Evolutionary conservation across 1,139 yeast species (phyloP), one percentile per base, ranked within the genome.

Genomic region (Protomyces gravidus): DNA sequence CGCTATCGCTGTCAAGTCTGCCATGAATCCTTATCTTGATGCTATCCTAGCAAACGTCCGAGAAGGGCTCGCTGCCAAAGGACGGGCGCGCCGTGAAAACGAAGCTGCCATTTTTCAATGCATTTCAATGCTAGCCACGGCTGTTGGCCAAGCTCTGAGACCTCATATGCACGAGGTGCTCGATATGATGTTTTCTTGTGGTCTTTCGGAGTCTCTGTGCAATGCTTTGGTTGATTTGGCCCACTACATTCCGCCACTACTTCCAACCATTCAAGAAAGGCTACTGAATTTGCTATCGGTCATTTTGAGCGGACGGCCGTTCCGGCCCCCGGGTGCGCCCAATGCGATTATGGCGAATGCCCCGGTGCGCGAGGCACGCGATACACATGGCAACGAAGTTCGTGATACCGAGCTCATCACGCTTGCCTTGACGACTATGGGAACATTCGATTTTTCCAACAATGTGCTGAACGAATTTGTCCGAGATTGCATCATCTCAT

Each of bases 101-200:
- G 96, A 89, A 66, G 86, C 89, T 0, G 90, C 96, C 0, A 83
- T 92, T 23, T 92, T 90, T 67, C 89, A 86, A 66, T 92, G 97
- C 70, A 80, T 92, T 55, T 89, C 95, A 0, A 86, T 88, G 73
- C 75, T 92, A 52, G 90, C 96, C 0, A 79, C 80, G 25, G 95
- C 97, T 0, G 89, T 90, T 11, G 97, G 97, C 0, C 95, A 96
- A n/a, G 95, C 96, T 0, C 76, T 92, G 59, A 86, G 97, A 0
- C 90, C 90, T 69, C 92, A 89, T 69, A 75, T 92, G 63, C 92
- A 89, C 64, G 95, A 89, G 67, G 80, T 90, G 25, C 74, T 92
- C 61, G 94, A 86, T 65, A 78, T 86, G 76, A 80, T 90, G 74
- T 79, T 92, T 67, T 80, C 86, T 59, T 89, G 96, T 65, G 88